phyloP scores from a whole-genome alignment of 805 yeast genomes.

The Metschnikowia noctiluminum region DNA sequence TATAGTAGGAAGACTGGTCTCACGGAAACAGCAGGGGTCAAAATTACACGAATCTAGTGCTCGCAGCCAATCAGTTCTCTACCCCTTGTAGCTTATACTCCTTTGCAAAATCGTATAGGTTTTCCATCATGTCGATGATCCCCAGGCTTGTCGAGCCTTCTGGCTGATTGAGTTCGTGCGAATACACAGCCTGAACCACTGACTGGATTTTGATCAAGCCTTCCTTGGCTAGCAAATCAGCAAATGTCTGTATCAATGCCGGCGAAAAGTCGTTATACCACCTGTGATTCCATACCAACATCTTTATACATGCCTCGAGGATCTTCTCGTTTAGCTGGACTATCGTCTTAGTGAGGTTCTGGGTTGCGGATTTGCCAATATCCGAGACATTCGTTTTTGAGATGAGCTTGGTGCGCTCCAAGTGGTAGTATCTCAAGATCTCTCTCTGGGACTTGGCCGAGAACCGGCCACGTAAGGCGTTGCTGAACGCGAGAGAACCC shows the following conservation, averaged over 20 bases:
- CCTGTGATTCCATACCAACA: slow-evolving; percentile 96
- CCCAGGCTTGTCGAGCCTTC: slow-evolving; percentile 36
- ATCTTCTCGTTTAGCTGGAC: slow-evolving; percentile 51
- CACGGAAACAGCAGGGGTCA: too few relatives aligned
- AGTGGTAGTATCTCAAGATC: slow-evolving; percentile 60
- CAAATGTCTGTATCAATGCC: slow-evolving; percentile 52
- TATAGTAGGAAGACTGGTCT: too few relatives aligned
- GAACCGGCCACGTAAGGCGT: slow-evolving; percentile 70
- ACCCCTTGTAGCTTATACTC: slow-evolving; percentile 43
- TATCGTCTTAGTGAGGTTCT: slow-evolving; percentile 38
- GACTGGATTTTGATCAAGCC: slow-evolving; percentile 76
- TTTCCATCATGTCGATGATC: slow-evolving; percentile 53
- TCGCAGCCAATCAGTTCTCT: slow-evolving; percentile 20
- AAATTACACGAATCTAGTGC: too few relatives aligned
- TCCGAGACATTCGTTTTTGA: slow-evolving; percentile 19
- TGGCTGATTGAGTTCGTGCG: slow-evolving; percentile 27
- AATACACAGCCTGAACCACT: slow-evolving; percentile 64
- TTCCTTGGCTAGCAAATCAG: slow-evolving; percentile 64
- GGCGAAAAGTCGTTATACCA: slow-evolving; percentile 95
- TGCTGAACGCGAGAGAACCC: slow-evolving; percentile 79
- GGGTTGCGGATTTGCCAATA: slow-evolving; percentile 17
- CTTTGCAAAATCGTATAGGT: slow-evolving; percentile 46
- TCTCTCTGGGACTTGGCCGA: slow-evolving; percentile 77
- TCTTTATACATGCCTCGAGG: slow-evolving; percentile 66
- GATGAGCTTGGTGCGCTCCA: slow-evolving; percentile 42